A percentile compares a stretch with the other conserved stretches of the same genome.
These are phyloP conservation scores for Mycena epipterygia DNA, from an alignment of 768 basidiomycete species.

Conservation along the genomic window DNA sequence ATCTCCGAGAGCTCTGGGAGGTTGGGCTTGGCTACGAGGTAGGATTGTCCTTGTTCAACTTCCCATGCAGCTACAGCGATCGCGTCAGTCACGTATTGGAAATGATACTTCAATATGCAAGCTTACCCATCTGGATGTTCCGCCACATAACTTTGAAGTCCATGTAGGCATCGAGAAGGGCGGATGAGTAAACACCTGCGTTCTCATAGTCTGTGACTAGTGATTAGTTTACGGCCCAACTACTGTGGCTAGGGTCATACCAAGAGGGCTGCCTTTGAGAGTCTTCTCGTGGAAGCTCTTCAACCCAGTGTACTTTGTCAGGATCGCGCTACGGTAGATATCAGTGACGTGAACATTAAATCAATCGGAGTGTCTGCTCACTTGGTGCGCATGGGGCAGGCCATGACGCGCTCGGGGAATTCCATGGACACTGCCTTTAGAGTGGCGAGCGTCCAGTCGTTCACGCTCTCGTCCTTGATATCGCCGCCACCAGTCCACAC, in stretches of 20 bases:
- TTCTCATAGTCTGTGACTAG: conserved; percentile 13
- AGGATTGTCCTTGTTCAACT: conserved; percentile 10
- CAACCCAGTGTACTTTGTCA: conserved; percentile 12
- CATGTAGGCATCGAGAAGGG: conserved; percentile 20
- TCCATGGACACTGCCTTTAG: conserved; percentile 10
- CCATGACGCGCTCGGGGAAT: conserved; percentile 19
- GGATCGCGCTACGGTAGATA: conserved; percentile 6
- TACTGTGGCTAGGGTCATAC: background rate
- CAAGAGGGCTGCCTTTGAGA: conserved; percentile 5
- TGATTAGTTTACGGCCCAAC: background rate
- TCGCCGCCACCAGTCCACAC: conserved; percentile 2
- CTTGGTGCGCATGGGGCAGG: conserved; percentile 17
- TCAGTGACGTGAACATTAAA: background rate
- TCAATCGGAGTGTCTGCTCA: background rate
- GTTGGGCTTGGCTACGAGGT: background rate
- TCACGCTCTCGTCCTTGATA: conserved; percentile 10
- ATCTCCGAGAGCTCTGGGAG: conserved; percentile 3
- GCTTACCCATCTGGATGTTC: conserved; percentile 3
- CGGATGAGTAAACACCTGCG: conserved; percentile 16
- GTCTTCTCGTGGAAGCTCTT: conserved; percentile 15
- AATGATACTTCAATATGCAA: background rate
- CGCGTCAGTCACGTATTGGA: background rate
- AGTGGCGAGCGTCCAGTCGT: conserved; percentile 10
- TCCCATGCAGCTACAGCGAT: conserved; percentile 16
- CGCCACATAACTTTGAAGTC: conserved; percentile 20